phyloP scores from a whole-genome alignment of 225 moss, liverwort and hornwort species.

The Bryum argenteum region DNA sequence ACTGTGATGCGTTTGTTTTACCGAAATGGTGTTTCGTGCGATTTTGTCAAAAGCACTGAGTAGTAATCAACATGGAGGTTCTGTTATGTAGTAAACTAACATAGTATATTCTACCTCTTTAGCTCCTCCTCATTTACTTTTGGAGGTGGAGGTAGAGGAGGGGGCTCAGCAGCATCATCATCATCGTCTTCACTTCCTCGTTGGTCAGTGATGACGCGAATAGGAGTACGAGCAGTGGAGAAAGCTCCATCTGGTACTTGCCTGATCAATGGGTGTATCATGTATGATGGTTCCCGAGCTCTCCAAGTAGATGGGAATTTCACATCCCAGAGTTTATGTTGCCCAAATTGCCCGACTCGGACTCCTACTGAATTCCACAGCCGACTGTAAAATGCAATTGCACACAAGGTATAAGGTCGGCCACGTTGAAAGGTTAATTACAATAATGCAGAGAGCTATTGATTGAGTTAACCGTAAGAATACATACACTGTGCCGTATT shows the following conservation, averaged over 20 bases:
- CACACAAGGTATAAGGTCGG: neutral
- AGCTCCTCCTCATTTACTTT: slow-evolving; percentile 31
- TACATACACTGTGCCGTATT: slow-evolving; percentile 78
- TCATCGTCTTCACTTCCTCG: slow-evolving; percentile 21
- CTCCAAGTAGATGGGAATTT: slow-evolving; percentile 56
- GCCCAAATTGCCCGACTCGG: slow-evolving; percentile 86
- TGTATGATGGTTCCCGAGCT: slow-evolving; percentile 68
- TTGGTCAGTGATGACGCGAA: slow-evolving; percentile 28
- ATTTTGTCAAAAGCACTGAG: neutral
- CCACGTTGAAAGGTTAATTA: neutral
- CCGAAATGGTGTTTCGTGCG: neutral
- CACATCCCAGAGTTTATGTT: slow-evolving; percentile 67
- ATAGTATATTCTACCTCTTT: slow-evolving; percentile 32
- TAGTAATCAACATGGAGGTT: neutral
- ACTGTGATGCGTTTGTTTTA: neutral
- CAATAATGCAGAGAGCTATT: neutral
- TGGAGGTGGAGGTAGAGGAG: neutral
- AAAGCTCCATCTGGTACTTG: slow-evolving; percentile 55
- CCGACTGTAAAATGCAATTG: slow-evolving; percentile 45
- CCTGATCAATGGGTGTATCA: slow-evolving; percentile 63
- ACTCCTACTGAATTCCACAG: slow-evolving; percentile 73
- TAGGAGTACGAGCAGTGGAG: slow-evolving; percentile 49
- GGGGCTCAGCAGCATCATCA: neutral
- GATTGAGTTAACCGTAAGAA: slow-evolving; percentile 3
- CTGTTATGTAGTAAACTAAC: neutral